Conservation (phyloP, 148 eudicot genomes). For the Hydrangea macrophylla region DNA sequence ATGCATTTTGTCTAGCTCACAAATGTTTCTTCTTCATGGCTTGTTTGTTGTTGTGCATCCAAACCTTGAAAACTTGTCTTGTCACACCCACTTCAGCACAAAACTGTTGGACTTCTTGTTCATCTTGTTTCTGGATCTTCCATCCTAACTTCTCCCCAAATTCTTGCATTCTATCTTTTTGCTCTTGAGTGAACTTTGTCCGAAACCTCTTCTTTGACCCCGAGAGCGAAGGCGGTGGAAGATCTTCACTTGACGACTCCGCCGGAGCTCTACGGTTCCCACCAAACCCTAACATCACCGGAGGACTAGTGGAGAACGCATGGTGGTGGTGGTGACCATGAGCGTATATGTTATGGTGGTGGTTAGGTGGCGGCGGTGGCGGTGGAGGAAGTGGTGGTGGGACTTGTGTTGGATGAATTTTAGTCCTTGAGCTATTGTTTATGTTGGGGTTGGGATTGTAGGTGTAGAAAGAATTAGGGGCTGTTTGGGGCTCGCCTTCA, state of each 20-base stretch:
- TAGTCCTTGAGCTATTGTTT: neutral
- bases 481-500: slow-evolving; percentile 25
- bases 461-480: slow-evolving; percentile 18
- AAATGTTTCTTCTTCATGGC: slow-evolving; percentile 41
- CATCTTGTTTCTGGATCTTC: slow-evolving; percentile 60
- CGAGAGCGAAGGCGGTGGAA: slow-evolving; percentile 15
- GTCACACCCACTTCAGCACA: slow-evolving; percentile 46
- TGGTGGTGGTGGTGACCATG: slow-evolving; percentile 7
- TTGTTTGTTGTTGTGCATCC: slow-evolving; percentile 70
- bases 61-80: slow-evolving; percentile 57
- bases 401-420: neutral
- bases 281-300: slow-evolving; percentile 70
- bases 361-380: too few relatives aligned
- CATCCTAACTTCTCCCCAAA: slow-evolving; percentile 48
- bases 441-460: slow-evolving; percentile 20
- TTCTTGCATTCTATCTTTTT: slow-evolving; percentile 51
- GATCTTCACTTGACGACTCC: slow-evolving; percentile 77
- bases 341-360: neutral
- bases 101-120: slow-evolving; percentile 33
- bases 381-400: too few relatives aligned
- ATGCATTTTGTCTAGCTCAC: neutral
- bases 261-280: slow-evolving; percentile 37
- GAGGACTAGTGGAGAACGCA: too few relatives aligned
- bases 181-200: slow-evolving; percentile 51
- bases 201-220: slow-evolving; percentile 43